Evolutionary conservation across 495 filamentous ascomycete species (phyloP), one percentile per base, ranked within the genome.

Genomic region (Neurospora sp.): DNA sequence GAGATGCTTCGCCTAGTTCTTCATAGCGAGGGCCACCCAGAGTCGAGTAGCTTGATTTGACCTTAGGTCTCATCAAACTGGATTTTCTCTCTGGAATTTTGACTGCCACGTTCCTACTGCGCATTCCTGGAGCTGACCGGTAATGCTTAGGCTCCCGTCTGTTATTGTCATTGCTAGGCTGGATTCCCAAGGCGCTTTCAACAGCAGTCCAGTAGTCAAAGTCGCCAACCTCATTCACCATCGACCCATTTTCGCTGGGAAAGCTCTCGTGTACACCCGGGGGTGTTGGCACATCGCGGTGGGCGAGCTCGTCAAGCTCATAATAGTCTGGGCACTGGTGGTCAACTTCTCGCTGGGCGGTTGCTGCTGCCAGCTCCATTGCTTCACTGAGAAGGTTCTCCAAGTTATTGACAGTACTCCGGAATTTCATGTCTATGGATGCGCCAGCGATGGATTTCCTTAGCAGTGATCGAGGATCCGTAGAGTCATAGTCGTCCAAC

Each of bases 321-420:
- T 39, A 48, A 13, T 72, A 70, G 2, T 70, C 48, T n/a, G 48
- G 39, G 13, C 70, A 48, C 13, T 74, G 48, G 3, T 75, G 71
- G 8, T 75, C 74, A 10, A 66, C 54, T 72, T 76, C 75, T 66
- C 79, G 74, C 19, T 80, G 77, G 17, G 77, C 79, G 69, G 77
- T 81, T 71, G 85, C 76, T 34, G 81, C 78, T 21, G 84, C 85
- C 24, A 88, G 76, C 0, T 76, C 78, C 21, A 86, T 72, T 21
- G 85, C 86, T 75, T 87, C 83, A 42, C 78, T 79, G 21, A 88
- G 79, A 15, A 88, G 80, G 59, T 79, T 74, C 70, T 88, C 86
- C 38, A 88, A 79, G 70, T 85, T 80, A 19, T 76, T 78, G 74
- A 86, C 78, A 9, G 83, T 83, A 31, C 73, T 75, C 70, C 79